A percentile compares a stretch with the other conserved stretches of the same genome.
phyloP scores from a whole-genome alignment of 208 protist species.

The Novymonas esmeraldas region DNA sequence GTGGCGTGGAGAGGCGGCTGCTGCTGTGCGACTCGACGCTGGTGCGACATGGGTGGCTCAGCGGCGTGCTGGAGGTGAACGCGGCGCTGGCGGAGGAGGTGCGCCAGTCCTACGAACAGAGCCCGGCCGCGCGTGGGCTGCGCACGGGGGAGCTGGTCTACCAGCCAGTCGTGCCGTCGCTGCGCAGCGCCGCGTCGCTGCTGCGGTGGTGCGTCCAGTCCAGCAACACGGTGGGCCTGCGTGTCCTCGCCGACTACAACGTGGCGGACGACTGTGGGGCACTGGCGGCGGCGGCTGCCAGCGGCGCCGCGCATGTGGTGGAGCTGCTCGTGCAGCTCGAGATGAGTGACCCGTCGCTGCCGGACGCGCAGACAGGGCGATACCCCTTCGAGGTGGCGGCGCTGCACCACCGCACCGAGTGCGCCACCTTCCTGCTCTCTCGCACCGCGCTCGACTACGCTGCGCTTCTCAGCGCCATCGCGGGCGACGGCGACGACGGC shows the following conservation, averaged over 20 bases:
- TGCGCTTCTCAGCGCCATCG: conserved; percentile 5
- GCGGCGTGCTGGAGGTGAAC: conserved; percentile 51
- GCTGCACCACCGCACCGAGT: conserved; percentile 40
- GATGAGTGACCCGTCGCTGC: conserved; percentile 58
- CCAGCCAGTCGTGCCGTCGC: conserved; percentile 17
- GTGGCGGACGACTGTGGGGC: conserved; percentile 68
- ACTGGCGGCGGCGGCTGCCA: conserved; percentile 61
- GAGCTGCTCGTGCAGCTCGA: conserved; percentile 71
- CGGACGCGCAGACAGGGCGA: conserved; percentile 31
- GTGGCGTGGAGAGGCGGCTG: conserved; percentile 28
- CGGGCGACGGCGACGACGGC: not conserved
- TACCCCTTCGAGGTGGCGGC: conserved; percentile 78
- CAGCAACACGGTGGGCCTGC: conserved; percentile 70
- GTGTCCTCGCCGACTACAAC: conserved; percentile 79
- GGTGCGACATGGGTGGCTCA: conserved; percentile 68
- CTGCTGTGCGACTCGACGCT: conserved; percentile 57
- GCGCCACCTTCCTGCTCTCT: conserved; percentile 58
- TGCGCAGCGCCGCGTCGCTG: conserved; percentile 28
- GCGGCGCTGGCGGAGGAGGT: conserved; percentile 44
- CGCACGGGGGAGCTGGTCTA: conserved; percentile 39
- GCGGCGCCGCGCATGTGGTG: conserved; percentile 48
- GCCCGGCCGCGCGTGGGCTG: conserved; percentile 10
- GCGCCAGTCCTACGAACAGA: conserved; percentile 23
- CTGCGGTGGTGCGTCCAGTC: conserved; percentile 74
- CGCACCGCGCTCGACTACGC: conserved; percentile 38